Percentiles rank a stretch among this genome's conserved stretches.
Evolutionary conservation across 768 basidiomycete genomes (phyloP).

Genomic region (Naganishia friedmannii): DNA sequence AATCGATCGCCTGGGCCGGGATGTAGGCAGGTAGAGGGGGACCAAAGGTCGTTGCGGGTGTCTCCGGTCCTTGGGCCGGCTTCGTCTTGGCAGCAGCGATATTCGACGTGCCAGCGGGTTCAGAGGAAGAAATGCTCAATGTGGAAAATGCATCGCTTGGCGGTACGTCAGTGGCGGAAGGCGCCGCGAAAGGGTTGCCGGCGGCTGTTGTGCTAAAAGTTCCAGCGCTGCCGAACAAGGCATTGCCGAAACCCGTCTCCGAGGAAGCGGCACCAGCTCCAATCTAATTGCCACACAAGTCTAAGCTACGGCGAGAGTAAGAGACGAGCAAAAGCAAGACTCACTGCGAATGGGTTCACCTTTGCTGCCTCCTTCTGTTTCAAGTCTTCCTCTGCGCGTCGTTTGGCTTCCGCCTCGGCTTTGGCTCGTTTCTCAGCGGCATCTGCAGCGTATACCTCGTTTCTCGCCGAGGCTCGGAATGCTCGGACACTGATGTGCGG

Average conservation of each 20-base stretch:
- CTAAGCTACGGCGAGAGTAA: background rate
- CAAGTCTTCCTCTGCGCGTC: slow-evolving; percentile 31
- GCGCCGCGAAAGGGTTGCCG: slow-evolving; percentile 30
- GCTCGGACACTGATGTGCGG: slow-evolving; percentile 45
- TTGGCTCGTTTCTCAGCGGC: slow-evolving; percentile 42
- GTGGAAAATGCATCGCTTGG: slow-evolving; percentile 23
- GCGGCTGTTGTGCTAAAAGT: slow-evolving; percentile 31
- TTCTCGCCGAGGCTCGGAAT: slow-evolving; percentile 45
- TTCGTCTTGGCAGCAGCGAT: slow-evolving; percentile 33
- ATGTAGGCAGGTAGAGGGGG: slow-evolving; percentile 50
- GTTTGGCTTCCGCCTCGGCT: slow-evolving; percentile 29
- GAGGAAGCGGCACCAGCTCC: background rate
- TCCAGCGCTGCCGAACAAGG: slow-evolving; percentile 37
- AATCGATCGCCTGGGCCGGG: slow-evolving; percentile 49
- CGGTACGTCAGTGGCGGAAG: slow-evolving; percentile 28
- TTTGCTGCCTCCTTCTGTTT: slow-evolving; percentile 39
- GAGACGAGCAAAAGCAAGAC: slow-evolving; percentile 23
- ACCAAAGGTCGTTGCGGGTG: slow-evolving; percentile 33
- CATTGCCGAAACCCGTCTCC: slow-evolving; percentile 21
- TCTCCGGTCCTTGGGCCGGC: slow-evolving; percentile 29
- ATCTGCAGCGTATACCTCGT: slow-evolving; percentile 48
- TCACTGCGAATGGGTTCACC: slow-evolving; percentile 49
- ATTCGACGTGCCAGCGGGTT: too few relatives aligned
- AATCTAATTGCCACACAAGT: background rate
- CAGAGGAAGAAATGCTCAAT: background rate